A percentile compares a stretch with the other conserved stretches of the same genome.
phyloP scores from a whole-genome alignment of 306 rosid genomes.

The Cucurbita maxima region DNA sequence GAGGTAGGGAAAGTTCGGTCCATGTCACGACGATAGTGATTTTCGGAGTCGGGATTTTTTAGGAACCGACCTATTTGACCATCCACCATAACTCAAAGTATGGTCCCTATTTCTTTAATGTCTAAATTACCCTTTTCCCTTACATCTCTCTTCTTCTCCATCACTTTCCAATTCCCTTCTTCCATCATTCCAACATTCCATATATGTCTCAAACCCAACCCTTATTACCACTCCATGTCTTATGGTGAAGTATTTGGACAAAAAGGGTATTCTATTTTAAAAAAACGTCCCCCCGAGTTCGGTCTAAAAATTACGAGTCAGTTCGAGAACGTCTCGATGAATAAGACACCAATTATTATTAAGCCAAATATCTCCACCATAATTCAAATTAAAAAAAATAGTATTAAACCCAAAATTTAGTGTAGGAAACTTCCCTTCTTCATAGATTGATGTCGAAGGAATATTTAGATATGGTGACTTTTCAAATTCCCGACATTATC shows the following conservation, averaged over 20 bases:
- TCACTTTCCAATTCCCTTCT: background rate
- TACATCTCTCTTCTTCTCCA: background rate
- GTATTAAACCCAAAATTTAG: background rate
- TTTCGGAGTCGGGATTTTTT: background rate
- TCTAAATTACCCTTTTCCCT: background rate
- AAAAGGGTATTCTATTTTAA: background rate
- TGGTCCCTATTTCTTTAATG: background rate
- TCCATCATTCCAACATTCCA: constrained; percentile 2
- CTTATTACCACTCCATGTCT: background rate
- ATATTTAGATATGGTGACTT: background rate
- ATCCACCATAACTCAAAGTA: background rate
- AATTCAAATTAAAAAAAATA: background rate
- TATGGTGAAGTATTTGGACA: too few relatives aligned
- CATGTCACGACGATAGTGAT: background rate
- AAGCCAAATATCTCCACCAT: too few relatives aligned
- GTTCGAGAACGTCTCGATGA: background rate
- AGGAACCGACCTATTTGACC: constrained; percentile 8
- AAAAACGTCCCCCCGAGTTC: too few relatives aligned
- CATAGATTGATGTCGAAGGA: background rate
- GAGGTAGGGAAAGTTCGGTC: background rate
- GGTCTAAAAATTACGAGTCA: background rate
- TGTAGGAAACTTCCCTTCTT: background rate
- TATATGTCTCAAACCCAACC: background rate
- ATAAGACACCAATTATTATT: too few relatives aligned
- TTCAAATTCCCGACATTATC: background rate